Base-by-base conservation (phyloP, 2,329 filamentous ascomycete species). In the Macrophomina tecta region DNA sequence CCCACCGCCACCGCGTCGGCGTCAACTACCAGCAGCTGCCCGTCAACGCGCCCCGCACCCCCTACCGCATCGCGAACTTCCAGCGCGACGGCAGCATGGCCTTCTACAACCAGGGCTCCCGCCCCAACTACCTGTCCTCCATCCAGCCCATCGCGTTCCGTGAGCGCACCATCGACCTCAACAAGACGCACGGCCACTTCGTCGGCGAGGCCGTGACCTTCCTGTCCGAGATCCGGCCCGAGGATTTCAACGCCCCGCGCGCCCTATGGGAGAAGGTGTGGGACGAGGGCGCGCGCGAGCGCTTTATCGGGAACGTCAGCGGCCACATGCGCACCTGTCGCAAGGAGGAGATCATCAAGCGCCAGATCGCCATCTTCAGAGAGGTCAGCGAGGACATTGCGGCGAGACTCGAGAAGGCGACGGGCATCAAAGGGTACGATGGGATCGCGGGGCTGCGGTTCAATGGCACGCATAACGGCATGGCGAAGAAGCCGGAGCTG, bases 81-180 rank as follows among this genome's bases (percentile, higher is more conserved):
- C 90, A 92, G 76, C 87, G 91, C 69, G 90, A 93, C 73, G 91
- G 91, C 16, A 74, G 77, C 68, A 93, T 92, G 89, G 86, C 88
- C 1, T 87, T 88, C 72, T 83, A 85, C 74, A 90, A 92, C 78
- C 86, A 89, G 72, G 86, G 87, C 63, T 80, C 83, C 3, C 84
- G 87, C 69, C 84, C 86, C 14, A 83, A 84, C 71, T 89, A 88
- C 74, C 81, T 85, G 12, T 83, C 81, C 40, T 85, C 83, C 9
- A 84, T 85, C 61, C 75, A 84, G 72, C 84, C 84, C 0, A 82
- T 85, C 53, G 73, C 73, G n/a, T 84, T 85, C 78, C 78, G 77
- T 51, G 69, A 82, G 58, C 79, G 84, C 38, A 74, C 72, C 5
- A 77, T 84, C 56, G 78, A 85, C 68, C 76, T 84, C 16, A 79